These are phyloP conservation scores for Suhomyces wounanorum DNA, from an alignment of 1,139 yeast genomes.

Conservation along the genomic window DNA sequence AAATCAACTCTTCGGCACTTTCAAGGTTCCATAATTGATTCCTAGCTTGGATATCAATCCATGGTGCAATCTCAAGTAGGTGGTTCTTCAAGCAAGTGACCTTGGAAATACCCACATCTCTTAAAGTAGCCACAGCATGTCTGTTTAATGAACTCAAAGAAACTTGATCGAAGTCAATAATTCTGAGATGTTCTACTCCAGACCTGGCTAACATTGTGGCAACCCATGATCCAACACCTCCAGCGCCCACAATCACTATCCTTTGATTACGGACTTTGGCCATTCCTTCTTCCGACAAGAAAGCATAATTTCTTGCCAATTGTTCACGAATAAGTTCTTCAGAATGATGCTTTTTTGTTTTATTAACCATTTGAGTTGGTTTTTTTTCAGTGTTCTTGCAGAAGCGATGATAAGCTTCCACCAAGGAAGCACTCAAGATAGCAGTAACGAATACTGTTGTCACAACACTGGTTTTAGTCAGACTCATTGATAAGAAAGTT, in stretches of 20 bases:
- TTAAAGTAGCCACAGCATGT: slow-evolving; percentile 87
- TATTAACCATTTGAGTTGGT: neutral
- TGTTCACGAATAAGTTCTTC: slow-evolving; percentile 86
- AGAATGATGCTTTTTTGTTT: slow-evolving; percentile 38
- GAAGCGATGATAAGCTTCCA: slow-evolving; percentile 43
- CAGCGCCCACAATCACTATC: slow-evolving; percentile 93
- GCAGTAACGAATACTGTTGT: slow-evolving; percentile 43
- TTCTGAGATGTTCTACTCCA: slow-evolving; percentile 75
- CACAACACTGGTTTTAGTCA: slow-evolving; percentile 16
- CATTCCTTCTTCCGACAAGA: slow-evolving; percentile 84
- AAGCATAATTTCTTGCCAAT: slow-evolving; percentile 89
- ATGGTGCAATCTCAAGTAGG: slow-evolving; percentile 76
- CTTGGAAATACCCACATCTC: slow-evolving; percentile 89
- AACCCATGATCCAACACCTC: slow-evolving; percentile 98
- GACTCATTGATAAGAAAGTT: slow-evolving; percentile 3
- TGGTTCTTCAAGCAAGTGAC: slow-evolving; percentile 75
- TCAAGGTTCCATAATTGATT: slow-evolving; percentile 77
- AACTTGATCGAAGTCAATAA: slow-evolving; percentile 95
- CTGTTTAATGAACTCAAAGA: slow-evolving; percentile 87
- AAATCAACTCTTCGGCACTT: slow-evolving; percentile 59
- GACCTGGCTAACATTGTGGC: slow-evolving; percentile 90
- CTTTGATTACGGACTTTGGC: slow-evolving; percentile 69
- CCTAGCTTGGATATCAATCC: slow-evolving; percentile 79
- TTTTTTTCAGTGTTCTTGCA: neutral
- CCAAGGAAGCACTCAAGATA: slow-evolving; percentile 36